Evolutionary conservation across 208 protist genomes (phyloP).

Genomic region (Herpetomonas samuelpessoai): DNA sequence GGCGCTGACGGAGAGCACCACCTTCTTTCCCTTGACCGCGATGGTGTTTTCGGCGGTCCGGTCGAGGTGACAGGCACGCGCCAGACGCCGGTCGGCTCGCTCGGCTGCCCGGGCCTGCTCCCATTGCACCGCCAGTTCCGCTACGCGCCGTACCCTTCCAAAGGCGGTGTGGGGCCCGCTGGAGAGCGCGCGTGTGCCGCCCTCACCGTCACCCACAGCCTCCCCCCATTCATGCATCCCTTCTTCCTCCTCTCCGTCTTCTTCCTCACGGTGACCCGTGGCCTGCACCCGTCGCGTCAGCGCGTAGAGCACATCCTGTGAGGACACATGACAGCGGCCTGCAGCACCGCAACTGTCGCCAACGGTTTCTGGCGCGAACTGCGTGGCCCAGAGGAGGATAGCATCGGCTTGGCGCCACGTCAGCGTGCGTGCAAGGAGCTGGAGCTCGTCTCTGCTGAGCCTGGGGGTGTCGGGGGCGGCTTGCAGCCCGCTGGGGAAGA

Average conservation of each 20-base stretch:
- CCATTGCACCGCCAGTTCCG: constrained; percentile 22
- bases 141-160: no score
- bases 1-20: constrained; percentile 10
- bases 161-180: no score
- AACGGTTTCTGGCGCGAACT: no score
- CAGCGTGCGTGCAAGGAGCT: not conserved
- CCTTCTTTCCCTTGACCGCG: constrained; percentile 20
- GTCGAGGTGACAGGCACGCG: constrained; percentile 18
- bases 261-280: not conserved
- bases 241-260: not conserved
- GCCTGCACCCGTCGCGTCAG: constrained; percentile 21
- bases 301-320: constrained; percentile 19
- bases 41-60: constrained; percentile 20
- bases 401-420: not conserved
- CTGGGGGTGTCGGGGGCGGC: no score
- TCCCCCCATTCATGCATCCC: no score
- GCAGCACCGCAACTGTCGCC: no score
- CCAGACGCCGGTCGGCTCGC: constrained; percentile 14
- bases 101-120: constrained; percentile 21
- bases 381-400: not conserved
- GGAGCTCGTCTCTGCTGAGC: not conserved
- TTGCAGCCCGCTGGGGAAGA: no score
- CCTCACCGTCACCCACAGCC: no score
- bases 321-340: constrained; percentile 22
- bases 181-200: no score